Evolutionary conservation across 129 eudicot genomes (phyloP), one percentile per base, ranked within the genome.

Genomic region (Dittrichia graveolens): DNA sequence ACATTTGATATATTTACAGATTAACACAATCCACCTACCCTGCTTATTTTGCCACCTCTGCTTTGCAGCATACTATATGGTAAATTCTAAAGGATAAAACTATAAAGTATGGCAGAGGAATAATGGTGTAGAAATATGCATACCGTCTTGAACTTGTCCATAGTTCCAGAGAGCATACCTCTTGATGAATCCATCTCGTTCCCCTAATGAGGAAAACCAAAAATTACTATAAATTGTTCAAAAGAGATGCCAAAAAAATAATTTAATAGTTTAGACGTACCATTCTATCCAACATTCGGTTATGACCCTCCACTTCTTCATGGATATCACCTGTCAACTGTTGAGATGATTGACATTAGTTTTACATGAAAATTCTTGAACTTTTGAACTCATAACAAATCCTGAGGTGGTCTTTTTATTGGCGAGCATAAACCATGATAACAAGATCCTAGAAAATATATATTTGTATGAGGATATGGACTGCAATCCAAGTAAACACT

Each of bases 121-220:
- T 45, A 44, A 10, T 45, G 50, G 13, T 43, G 11, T 15, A 15
- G 8, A 12, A 34, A 24, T 39, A 34, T 24, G 61, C 74, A 46
- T 87, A 93, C 98, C 95, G 80, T 86, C 77, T 94, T 94, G 82
- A 94, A 94, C 78, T 86, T 88, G 72, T 88, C 98, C 98, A 90
- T 94, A 37, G 98, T 94, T 64, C 98, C 98, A 16, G 97, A 84
- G 49, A 94, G 80, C 61, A 90, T 56, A 58, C 97, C 98, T 74
- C 95, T 78, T 67, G 97, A 94, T 44, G 95, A 58, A 79, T 94
- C 98, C 98, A 94, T 94, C 74, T 94, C 99, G 54, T 95, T 95
- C 14, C 99, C 99, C 99, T 95, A 34, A 73, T 18, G 50, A 69
- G 10, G 0, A 35, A 10, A 31, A 69, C 37, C 37, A 75, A 13